These are phyloP conservation scores for Venturia pyrina DNA, from an alignment of 2,329 filamentous ascomycete species.

Conservation along the genomic window DNA sequence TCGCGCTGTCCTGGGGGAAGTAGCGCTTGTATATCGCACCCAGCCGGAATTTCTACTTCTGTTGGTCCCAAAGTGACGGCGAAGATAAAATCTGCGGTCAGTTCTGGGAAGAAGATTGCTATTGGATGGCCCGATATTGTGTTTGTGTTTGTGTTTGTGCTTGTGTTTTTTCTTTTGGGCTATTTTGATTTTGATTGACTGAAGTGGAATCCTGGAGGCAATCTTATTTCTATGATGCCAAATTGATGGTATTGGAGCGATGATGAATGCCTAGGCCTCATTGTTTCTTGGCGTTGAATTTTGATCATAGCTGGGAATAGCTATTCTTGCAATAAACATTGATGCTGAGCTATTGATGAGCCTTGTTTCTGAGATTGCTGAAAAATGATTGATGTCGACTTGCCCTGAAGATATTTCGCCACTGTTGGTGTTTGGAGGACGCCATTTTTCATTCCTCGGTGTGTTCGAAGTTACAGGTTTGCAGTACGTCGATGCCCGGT, in stretches of 20 bases:
- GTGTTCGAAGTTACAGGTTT: no score
- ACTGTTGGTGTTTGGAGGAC: no score
- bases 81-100: neutral
- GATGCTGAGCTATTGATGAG: no score
- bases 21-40: neutral
- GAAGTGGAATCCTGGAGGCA: neutral
- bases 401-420: no score
- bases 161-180: no score
- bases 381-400: no score
- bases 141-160: neutral
- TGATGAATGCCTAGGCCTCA: neutral
- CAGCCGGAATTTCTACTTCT: neutral
- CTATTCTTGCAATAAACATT: neutral
- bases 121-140: neutral
- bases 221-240: neutral
- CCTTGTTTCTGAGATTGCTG: no score
- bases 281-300: neutral
- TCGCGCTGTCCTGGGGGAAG: no score
- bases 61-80: neutral
- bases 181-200: neutral
- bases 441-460: no score
- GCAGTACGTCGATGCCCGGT: no score
- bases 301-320: neutral
- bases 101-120: neutral
- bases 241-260: neutral